These are phyloP conservation scores for Coffea eugenioides DNA, from an alignment of 257 asterid species.

Conservation along the genomic window DNA sequence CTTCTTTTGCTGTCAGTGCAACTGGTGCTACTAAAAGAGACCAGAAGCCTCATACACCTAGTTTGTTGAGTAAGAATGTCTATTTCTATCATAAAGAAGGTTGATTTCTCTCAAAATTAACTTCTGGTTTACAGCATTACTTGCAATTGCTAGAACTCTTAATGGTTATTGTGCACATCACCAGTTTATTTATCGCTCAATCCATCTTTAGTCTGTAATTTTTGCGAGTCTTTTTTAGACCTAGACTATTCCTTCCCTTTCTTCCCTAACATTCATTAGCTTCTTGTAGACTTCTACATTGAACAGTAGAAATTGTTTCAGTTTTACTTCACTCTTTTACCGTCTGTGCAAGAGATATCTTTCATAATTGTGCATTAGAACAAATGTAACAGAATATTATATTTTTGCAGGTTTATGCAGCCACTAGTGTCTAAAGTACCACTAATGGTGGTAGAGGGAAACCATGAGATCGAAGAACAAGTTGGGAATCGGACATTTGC, in stretches of 20 bases:
- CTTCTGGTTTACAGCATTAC: neutral
- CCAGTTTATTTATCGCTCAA: neutral
- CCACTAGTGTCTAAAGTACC: slow-evolving; percentile 77
- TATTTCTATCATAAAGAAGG: neutral
- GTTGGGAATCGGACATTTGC: slow-evolving; percentile 57
- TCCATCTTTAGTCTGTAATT: neutral
- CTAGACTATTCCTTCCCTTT: neutral
- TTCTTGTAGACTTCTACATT: too few relatives aligned
- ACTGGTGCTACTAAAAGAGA: neutral
- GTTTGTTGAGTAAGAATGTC: neutral
- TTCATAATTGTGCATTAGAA: neutral
- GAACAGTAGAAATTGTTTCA: neutral
- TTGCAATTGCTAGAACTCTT: neutral
- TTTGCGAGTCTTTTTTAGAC: neutral
- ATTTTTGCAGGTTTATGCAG: slow-evolving; percentile 71
- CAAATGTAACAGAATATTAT: neutral
- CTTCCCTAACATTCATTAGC: neutral
- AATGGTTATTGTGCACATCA: neutral
- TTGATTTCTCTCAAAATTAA: neutral
- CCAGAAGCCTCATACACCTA: neutral
- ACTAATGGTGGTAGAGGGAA: slow-evolving; percentile 91
- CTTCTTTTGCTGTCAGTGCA: neutral
- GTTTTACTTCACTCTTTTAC: neutral
- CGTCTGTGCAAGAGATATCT: neutral
- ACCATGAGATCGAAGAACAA: slow-evolving; percentile 93